Base-by-base conservation (phyloP, 2,329 filamentous ascomycete genomes). In the Sclerotinia borealis region DNA sequence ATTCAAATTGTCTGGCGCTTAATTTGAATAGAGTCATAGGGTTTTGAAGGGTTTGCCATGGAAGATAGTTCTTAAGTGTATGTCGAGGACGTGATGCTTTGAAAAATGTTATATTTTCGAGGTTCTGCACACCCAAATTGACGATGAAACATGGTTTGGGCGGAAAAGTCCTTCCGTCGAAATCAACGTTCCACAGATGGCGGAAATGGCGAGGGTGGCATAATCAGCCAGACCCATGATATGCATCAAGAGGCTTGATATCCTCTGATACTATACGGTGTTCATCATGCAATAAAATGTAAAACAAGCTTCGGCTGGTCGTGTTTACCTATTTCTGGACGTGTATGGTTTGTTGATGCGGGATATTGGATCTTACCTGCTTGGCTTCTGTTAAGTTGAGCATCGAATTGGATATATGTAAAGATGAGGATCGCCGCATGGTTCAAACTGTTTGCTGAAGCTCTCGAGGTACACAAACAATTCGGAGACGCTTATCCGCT, bases 401-500 rank as follows among this genome's bases (percentile, higher is more conserved):
- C 22, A 22, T 58, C 39, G 13, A 45, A 45, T 45, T 34, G 54
- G n/a, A 36, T 45, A 43, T 58, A 58, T 58, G 54, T 58, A 58
- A 45, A 58, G 39, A 45, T 56, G 54, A 58, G 11, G 54, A 58
- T 58, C 39, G 27, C 54, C 54, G n/a, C 54, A 58, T 58, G 54
- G 54, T 58, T 34, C 13, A 58, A 34, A 39, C n/a, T 45, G 13
- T 47, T 34, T 58, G 13, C 39, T 34, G 39, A 58, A 58, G 39
- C 27, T 34, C 27, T 34, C 27, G 13, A 45, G 54, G 29, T 58
- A 34, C 54, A 58, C 29, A 34, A 36, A 31, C 13, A 25, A 22
- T 45, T 31, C n/a, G 31, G n/a, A 11, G 1, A 34, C 47, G 4
- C 10, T 43, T 45, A n/a, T 34, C 6, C 3, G 6, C n/a, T n/a